Percentiles rank a stretch among this genome's conserved stretches.
Conservation (phyloP, 2,329 filamentous ascomycete species). For the Corinectria fuckeliana region DNA sequence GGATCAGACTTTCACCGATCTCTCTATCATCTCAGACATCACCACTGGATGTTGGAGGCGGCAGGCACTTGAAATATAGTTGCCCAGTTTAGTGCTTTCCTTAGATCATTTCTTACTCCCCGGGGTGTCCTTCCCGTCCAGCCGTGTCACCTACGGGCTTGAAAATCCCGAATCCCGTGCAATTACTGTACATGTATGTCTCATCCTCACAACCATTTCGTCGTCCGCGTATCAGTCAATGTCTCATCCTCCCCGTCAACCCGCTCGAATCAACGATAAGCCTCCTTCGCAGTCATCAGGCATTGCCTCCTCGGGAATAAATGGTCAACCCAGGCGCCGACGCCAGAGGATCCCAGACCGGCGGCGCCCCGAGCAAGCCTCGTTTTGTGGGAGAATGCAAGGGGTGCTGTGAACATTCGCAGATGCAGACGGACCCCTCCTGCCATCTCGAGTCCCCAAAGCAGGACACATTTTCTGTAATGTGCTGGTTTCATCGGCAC, state of each 20-base stretch:
- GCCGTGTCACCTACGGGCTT: background rate
- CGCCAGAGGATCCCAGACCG: background rate
- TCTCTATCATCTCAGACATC: too few species aligned
- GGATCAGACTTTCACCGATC: too few species aligned
- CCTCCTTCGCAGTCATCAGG: background rate
- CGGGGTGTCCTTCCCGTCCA: background rate
- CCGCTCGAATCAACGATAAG: background rate
- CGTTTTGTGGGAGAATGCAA: too few species aligned
- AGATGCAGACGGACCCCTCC: too few species aligned
- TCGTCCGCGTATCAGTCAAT: background rate
- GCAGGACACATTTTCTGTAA: background rate
- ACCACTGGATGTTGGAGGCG: background rate
- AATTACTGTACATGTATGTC: too few species aligned
- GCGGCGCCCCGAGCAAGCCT: background rate
- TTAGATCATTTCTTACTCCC: background rate
- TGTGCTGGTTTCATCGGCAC: background rate
- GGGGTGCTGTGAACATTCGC: too few species aligned
- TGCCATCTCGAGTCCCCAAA: background rate
- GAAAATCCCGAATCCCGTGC: background rate
- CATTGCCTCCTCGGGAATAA: too few species aligned
- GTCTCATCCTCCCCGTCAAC: background rate
- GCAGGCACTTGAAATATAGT: too few species aligned
- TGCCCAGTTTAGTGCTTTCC: too few species aligned
- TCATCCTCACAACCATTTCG: background rate
- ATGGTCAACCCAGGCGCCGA: too few species aligned